A percentile compares a stretch with the other conserved stretches of the same genome.
phyloP scores from a whole-genome alignment of 148 eudicot species.

The Persicaria tinctoria region DNA sequence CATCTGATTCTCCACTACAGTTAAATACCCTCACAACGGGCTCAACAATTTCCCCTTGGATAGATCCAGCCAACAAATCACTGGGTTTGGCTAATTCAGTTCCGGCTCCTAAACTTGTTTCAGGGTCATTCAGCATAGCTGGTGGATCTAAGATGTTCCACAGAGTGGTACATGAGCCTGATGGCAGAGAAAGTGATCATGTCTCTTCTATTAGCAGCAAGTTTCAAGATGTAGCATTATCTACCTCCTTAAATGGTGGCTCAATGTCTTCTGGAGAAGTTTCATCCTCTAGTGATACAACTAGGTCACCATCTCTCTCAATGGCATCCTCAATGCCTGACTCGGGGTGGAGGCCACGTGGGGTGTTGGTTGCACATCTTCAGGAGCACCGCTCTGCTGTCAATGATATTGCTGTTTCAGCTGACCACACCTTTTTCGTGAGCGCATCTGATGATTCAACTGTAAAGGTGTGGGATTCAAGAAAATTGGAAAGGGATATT shows the following conservation, averaged over 20 bases:
- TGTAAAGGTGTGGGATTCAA: constrained; percentile 95
- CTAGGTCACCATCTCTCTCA: constrained; percentile 49
- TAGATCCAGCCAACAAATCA: constrained; percentile 64
- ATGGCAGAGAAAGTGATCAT: constrained; percentile 66
- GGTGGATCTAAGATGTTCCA: constrained; percentile 70
- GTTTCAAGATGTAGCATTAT: constrained; percentile 58
- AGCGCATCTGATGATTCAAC: constrained; percentile 98
- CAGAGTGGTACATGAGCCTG: constrained; percentile 94
- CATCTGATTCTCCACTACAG: constrained; percentile 55
- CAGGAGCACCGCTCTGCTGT: constrained; percentile 97
- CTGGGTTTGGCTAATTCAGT: constrained; percentile 74
- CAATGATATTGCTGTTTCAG: constrained; percentile 80
- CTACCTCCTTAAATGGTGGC: constrained; percentile 48
- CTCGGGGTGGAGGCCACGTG: constrained; percentile 99
- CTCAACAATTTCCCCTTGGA: constrained; percentile 67
- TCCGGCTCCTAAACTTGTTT: constrained; percentile 63
- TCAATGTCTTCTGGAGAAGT: constrained; percentile 34
- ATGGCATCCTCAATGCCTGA: constrained; percentile 58
- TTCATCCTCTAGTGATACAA: constrained; percentile 39
- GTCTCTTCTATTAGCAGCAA: constrained; percentile 40
- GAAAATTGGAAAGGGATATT: constrained; percentile 90
- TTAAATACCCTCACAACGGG: constrained; percentile 51
- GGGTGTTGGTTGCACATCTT: constrained; percentile 94
- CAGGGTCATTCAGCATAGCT: constrained; percentile 69
- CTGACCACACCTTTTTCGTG: constrained; percentile 80